Percentiles rank a stretch among this genome's conserved stretches.
These are phyloP conservation scores for Clavispora phyllophila DNA, from an alignment of 805 yeast genomes.

Conservation along the genomic window DNA sequence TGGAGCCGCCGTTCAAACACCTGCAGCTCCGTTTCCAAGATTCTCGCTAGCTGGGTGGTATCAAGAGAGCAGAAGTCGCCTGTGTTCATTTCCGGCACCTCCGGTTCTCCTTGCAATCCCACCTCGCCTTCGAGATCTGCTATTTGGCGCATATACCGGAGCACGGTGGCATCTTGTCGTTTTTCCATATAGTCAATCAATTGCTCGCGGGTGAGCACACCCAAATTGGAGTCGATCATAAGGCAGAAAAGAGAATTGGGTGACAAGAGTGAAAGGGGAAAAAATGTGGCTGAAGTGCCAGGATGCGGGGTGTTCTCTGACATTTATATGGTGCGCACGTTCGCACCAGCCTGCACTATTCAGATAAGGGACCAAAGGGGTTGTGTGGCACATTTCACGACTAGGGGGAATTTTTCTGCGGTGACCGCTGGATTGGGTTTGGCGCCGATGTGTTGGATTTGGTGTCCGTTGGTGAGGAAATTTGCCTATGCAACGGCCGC, in stretches of 20 bases:
- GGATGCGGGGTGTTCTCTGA: background rate
- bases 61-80: slow-evolving; percentile 2
- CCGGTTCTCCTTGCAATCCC: slow-evolving; percentile 15
- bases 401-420: background rate
- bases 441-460: too few relatives aligned
- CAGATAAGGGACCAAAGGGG: background rate
- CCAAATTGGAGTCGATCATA: background rate
- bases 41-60: slow-evolving; percentile 5
- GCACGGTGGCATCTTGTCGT: slow-evolving; percentile 72
- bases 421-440: background rate
- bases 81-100: background rate
- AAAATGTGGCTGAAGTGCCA: too few relatives aligned
- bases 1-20: slow-evolving; percentile 6
- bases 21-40: slow-evolving; percentile 7
- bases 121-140: slow-evolving; percentile 46
- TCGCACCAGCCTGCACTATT: background rate
- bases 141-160: slow-evolving; percentile 62
- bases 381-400: background rate
- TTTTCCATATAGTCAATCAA: slow-evolving; percentile 60
- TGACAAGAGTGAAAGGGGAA: too few relatives aligned
- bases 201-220: slow-evolving; percentile 28
- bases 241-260: background rate
- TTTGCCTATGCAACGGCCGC: too few relatives aligned
- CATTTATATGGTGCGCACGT: background rate
- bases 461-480: too few relatives aligned